Evolutionary conservation across 2,329 filamentous ascomycete species (phyloP), one percentile per base, ranked within the genome.

Genomic region (Camptophora hylomeconis): DNA sequence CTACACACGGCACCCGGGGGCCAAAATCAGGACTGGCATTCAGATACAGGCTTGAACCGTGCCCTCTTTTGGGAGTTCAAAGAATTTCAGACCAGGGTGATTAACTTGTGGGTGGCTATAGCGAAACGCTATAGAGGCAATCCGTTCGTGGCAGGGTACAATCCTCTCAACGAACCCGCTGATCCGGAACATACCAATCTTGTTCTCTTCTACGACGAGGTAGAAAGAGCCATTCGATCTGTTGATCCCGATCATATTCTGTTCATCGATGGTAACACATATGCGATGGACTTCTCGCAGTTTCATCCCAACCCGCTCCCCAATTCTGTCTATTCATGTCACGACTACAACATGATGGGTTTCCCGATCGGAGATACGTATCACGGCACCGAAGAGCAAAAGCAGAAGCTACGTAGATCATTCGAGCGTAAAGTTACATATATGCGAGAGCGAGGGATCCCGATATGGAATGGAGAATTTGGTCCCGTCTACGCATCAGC

Each of bases 381-480:
- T 43, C 53, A 50, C n/a, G 58, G 56, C 2, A 60, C 52, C 1
- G 26, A 37, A 0, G 54, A 56, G 11, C 58, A 64, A 35, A 57
- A 60, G 12, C 32, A 46, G 6, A 49, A 46, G 7, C 46, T 65
- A 3, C 53, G 60, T 34, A 46, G 44, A 2, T 52, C 57, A 19
- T 66, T 60, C 36, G 42, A 58, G 9, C 52, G 63, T 8, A 67
- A 67, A 44, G 54, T 54, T 2, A 50, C 58, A n/a, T 64, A 62
- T 39, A 64, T 64, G 54, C 46, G 45, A 5, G 36, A 49, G 15
- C 47, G 59, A 22, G 47, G 52, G 8, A 53, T 54, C 1, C 54
- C 61, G 1, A 56, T 62, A 32, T 68, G 62, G 63, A 67, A 67
- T 35, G 63, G 63, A n/a, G 66, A 70, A 38, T 71, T 65, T 31